Percentiles rank a stretch among this genome's conserved stretches.
Evolutionary conservation across 73 alveolate genomes (phyloP).

Genomic region (Blepharisma stoltei): DNA sequence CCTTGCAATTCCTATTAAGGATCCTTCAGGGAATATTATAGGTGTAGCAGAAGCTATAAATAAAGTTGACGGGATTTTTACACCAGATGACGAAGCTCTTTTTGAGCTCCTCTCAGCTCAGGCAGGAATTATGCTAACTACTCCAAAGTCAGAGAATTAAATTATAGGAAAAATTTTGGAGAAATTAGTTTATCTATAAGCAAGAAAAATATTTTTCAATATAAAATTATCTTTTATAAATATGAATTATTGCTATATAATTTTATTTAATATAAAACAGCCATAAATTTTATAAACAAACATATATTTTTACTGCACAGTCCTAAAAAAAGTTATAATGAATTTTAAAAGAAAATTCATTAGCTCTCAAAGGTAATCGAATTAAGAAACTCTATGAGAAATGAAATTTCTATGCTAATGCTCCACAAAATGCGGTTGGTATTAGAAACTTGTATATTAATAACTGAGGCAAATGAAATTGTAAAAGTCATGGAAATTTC

Average conservation of each 20-base stretch:
- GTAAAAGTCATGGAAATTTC: neutral
- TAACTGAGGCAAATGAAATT: neutral
- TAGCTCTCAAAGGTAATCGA: too few relatives aligned
- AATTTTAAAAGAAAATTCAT: too few relatives aligned
- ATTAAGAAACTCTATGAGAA: constrained; percentile 4
- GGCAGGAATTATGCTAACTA: constrained; percentile 32
- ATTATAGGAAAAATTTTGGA: too few relatives aligned
- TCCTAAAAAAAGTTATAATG: too few relatives aligned
- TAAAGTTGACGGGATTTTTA: constrained; percentile 41
- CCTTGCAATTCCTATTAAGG: constrained; percentile 51
- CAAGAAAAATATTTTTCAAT: too few relatives aligned
- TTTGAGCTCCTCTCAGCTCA: constrained; percentile 36
- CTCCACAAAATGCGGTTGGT: neutral
- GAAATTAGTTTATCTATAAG: too few relatives aligned
- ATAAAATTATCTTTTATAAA: too few relatives aligned
- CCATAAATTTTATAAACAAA: too few relatives aligned
- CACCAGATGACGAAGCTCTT: constrained; percentile 45
- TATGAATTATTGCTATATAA: too few relatives aligned
- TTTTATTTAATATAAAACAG: too few relatives aligned
- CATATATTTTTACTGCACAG: too few relatives aligned
- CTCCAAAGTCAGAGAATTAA: too few relatives aligned
- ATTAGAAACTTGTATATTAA: neutral
- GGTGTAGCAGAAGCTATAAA: constrained; percentile 49
- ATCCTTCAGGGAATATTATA: constrained; percentile 23
- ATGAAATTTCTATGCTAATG: constrained; percentile 1